Percentiles rank a stretch among this genome's conserved stretches.
These are phyloP conservation scores for Fonsecaea multimorphosa DNA, from an alignment of 2,329 filamentous ascomycete genomes.

Conservation along the genomic window DNA sequence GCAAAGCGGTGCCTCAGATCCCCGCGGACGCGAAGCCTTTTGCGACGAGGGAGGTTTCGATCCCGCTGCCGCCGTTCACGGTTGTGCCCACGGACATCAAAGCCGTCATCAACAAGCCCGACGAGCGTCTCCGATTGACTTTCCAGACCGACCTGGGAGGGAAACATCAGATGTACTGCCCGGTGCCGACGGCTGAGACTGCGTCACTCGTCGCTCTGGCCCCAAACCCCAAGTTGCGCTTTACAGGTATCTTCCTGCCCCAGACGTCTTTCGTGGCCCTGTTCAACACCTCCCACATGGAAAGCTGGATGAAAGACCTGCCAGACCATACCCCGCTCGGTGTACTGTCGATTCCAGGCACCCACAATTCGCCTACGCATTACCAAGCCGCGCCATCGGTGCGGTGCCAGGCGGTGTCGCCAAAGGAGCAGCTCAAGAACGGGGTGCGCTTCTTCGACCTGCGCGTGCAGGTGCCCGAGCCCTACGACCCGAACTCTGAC, in stretches of 20 bases:
- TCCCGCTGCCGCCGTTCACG: conserved; percentile 72
- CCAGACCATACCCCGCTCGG: conserved; percentile 74
- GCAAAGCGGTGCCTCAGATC: conserved; percentile 52
- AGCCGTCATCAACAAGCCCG: conserved; percentile 60
- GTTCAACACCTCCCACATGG: conserved; percentile 71
- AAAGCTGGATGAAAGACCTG: conserved; percentile 81
- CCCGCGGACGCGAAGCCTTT: conserved; percentile 66
- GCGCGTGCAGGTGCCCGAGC: conserved; percentile 71
- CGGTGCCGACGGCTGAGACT: conserved; percentile 64
- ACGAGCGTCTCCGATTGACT: conserved; percentile 74
- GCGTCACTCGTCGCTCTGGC: conserved; percentile 64
- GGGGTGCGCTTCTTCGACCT: conserved; percentile 95
- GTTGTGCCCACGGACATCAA: conserved; percentile 68
- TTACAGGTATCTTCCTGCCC: conserved; percentile 71
- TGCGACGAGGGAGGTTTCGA: conserved; percentile 65
- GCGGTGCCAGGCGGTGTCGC: conserved; percentile 82
- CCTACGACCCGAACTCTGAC: conserved; percentile 65
- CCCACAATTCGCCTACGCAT: conserved; percentile 90
- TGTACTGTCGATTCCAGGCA: conserved; percentile 87
- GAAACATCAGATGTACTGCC: conserved; percentile 74
- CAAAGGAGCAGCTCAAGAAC: conserved; percentile 80
- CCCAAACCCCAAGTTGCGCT: conserved; percentile 59
- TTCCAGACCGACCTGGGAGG: conserved; percentile 68
- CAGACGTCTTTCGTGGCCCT: conserved; percentile 63
- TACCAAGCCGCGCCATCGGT: conserved; percentile 87